These are phyloP conservation scores for Saccharum spontaneum DNA, from an alignment of 176 grass and related monocot genomes.

Conservation along the genomic window DNA sequence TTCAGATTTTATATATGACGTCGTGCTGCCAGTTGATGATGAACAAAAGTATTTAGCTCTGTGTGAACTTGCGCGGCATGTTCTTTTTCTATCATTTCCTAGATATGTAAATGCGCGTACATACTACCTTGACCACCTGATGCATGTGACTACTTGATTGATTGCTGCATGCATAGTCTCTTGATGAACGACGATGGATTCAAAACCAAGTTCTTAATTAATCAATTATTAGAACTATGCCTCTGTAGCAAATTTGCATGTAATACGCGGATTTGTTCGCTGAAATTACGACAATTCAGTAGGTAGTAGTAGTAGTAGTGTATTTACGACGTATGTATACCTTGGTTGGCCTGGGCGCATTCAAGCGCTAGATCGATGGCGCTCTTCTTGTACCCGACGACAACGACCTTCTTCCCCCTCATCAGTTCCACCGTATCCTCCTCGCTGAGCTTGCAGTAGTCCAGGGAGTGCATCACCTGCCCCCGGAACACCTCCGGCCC, in stretches of 20 bases:
- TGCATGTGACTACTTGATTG: background rate
- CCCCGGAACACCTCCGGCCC: slow-evolving; percentile 80
- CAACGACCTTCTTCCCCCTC: slow-evolving; percentile 87
- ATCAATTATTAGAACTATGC: background rate
- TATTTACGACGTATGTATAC: slow-evolving; percentile 27
- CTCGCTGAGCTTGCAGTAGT: slow-evolving; percentile 91
- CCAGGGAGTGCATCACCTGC: slow-evolving; percentile 77
- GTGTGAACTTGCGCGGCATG: slow-evolving; percentile 33
- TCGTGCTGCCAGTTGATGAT: background rate
- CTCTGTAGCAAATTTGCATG: background rate
- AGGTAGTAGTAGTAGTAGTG: background rate
- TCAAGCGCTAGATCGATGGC: slow-evolving; percentile 89
- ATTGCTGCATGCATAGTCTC: background rate
- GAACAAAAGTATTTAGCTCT: background rate
- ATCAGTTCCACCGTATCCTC: slow-evolving; percentile 65
- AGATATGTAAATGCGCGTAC: background rate
- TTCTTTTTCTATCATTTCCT: slow-evolving; percentile 28
- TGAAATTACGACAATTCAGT: background rate
- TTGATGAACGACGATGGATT: background rate
- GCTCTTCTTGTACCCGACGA: slow-evolving; percentile 97
- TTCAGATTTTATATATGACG: background rate
- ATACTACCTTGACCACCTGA: background rate
- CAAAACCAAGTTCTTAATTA: background rate
- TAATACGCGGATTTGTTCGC: background rate
- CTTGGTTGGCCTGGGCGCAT: slow-evolving; percentile 88